Evolutionary conservation across 148 eudicot genomes (phyloP), one percentile per base, ranked within the genome.

Genomic region (Spergularia marina): DNA sequence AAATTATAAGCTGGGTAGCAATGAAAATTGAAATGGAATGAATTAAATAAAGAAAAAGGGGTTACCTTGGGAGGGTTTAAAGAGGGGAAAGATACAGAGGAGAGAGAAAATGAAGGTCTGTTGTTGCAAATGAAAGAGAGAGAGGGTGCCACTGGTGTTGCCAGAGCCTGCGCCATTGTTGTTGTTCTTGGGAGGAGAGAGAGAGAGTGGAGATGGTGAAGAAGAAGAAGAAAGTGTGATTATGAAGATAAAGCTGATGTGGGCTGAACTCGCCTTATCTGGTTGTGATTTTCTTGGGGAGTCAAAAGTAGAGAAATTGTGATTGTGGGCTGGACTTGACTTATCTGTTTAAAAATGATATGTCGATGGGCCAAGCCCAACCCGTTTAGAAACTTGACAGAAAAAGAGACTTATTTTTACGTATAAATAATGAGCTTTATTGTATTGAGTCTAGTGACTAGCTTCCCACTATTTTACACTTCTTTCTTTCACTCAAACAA

Each of bases 131-230:
- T 82, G 52, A 90, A 80, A 2, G 89, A 81, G 12, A 83, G 80
- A 36, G 94, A 87, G 4, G 91, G 86, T 54, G 84, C 79, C 8
- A 84, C 73, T 16, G 88, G 89, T 34, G 84, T 83, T 51, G 87
- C 85, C 4, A 90, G 69, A 15, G 91, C 68, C 20, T 82, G 86
- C 78, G 91, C 89, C 94, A 90, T 90, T 78, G 23, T 44, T 65
- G 60, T 21, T 39, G 2, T 11, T 10, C n/a, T n/a, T n/a, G n/a
- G n/a, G n/a, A n/a, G n/a, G n/a, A n/a, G n/a, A 41, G 20, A 54
- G 69, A 49, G 65, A 73, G 23, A 73, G 57, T 15, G 69, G 23
- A 14, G 68, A 53, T 12, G 64, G 10, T 41, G 62, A 23, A 23
- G 25, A 23, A 23, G 25, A 23, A 23, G 61, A 15, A 4, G 47